Evolutionary conservation across 2,329 filamentous ascomycete genomes (phyloP).

Genomic region (Fusarium phyllophilum): DNA sequence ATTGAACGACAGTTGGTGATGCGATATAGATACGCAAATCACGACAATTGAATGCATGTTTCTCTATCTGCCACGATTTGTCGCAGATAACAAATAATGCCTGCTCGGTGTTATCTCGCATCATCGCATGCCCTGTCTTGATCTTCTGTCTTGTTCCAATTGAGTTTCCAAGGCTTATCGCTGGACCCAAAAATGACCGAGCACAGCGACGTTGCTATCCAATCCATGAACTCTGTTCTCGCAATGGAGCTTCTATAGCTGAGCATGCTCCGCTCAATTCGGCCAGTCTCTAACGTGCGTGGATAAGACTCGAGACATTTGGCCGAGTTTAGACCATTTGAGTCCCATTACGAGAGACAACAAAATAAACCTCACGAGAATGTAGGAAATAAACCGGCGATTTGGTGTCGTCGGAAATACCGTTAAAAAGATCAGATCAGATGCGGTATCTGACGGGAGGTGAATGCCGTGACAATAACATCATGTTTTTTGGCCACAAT

Average conservation of each 20-base stretch:
- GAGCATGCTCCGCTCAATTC: slow-evolving; percentile 20
- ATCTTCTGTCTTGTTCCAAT: slow-evolving; percentile 19
- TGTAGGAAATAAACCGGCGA: neutral
- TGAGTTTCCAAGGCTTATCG: slow-evolving; percentile 24
- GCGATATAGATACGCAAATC: neutral
- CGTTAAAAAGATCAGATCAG: slow-evolving; percentile 19
- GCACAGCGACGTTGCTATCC: neutral
- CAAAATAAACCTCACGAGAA: neutral
- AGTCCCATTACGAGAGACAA: slow-evolving; percentile 3
- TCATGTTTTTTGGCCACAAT: slow-evolving; percentile 18
- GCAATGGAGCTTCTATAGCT: slow-evolving; percentile 5
- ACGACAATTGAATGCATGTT: neutral
- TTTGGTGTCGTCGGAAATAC: slow-evolving; percentile 2
- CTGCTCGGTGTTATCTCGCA: slow-evolving; percentile 26
- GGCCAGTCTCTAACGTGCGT: slow-evolving; percentile 18
- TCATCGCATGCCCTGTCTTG: neutral
- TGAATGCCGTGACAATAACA: slow-evolving; percentile 25
- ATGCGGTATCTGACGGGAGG: slow-evolving; percentile 13
- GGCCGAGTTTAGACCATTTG: slow-evolving; percentile 29
- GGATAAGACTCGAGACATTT: slow-evolving; percentile 22
- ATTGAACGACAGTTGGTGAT: neutral
- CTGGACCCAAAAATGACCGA: slow-evolving; percentile 17
- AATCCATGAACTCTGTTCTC: slow-evolving; percentile 8
- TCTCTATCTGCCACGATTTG: neutral
- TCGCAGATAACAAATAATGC: slow-evolving; percentile 4